A percentile compares a stretch with the other conserved stretches of the same genome.
Evolutionary conservation across 1,284 basidiomycete genomes (phyloP).

Genomic region (Ceratobasidium sp.): DNA sequence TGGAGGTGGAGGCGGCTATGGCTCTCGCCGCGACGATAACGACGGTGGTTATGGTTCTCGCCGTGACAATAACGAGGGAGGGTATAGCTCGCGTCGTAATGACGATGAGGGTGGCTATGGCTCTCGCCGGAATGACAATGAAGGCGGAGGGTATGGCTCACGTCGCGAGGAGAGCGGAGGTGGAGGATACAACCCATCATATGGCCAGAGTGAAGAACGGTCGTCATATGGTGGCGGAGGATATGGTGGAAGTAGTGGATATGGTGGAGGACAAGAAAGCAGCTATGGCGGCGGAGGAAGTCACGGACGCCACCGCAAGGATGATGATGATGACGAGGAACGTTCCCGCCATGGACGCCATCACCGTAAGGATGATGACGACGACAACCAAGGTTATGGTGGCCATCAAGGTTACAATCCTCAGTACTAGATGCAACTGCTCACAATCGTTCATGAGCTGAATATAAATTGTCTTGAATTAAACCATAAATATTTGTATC

Average conservation of each 20-base stretch:
- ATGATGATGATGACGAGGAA: constrained; percentile 41
- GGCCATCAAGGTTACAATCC: constrained; percentile 38
- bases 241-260: no score
- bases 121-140: constrained; percentile 13
- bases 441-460: neutral
- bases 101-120: constrained; percentile 19
- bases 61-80: constrained; percentile 18
- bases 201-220: no score
- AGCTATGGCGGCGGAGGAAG: constrained; percentile 28
- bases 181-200: constrained; percentile 4
- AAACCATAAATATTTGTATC: constrained; percentile 8
- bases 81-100: constrained; percentile 24
- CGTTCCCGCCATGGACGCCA: constrained; percentile 5
- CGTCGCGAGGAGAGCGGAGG: constrained; percentile 15
- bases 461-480: constrained; percentile 10
- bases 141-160: neutral
- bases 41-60: constrained; percentile 1
- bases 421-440: neutral
- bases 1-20: neutral
- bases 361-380: constrained; percentile 55
- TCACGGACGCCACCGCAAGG: neutral
- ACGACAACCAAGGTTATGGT: constrained; percentile 43
- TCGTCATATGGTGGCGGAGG: no score
- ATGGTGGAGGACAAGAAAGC: constrained; percentile 53
- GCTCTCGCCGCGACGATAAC: neutral